A percentile compares a stretch with the other conserved stretches of the same genome.
Evolutionary conservation across 352 stramenopile genomes (phyloP).

Genomic region (Aphanomyces cochlioides): DNA sequence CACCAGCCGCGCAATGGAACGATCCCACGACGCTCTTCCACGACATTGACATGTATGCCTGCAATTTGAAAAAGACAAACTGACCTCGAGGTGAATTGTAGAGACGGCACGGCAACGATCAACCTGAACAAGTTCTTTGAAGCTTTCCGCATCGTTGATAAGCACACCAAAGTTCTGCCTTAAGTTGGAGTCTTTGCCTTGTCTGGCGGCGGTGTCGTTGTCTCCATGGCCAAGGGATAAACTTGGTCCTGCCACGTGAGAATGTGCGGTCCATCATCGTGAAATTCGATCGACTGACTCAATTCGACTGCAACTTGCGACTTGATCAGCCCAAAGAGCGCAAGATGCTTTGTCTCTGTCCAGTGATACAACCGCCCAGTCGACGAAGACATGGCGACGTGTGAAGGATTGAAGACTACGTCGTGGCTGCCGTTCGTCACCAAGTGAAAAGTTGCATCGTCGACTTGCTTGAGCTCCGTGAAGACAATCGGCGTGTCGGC

Average conservation of each 20-base stretch:
- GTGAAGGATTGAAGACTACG: conserved; percentile 51
- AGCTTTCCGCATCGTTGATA: background rate
- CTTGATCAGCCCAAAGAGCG: conserved; percentile 48
- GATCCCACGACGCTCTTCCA: conserved; percentile 18
- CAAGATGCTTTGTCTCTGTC: conserved; percentile 48
- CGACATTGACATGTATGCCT: conserved; percentile 20
- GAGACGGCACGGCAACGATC: background rate
- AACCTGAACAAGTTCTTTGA: conserved; percentile 2
- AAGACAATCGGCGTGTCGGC: conserved; percentile 75
- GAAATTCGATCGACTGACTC: conserved; percentile 50
- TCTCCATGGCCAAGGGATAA: background rate
- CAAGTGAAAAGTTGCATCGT: conserved; percentile 43
- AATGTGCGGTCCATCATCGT: conserved; percentile 33
- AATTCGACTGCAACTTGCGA: conserved; percentile 78
- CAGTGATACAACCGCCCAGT: conserved; percentile 74
- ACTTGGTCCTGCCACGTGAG: background rate
- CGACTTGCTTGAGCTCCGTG: conserved; percentile 46
- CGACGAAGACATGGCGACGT: conserved; percentile 55
- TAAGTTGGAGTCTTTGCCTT: conserved; percentile 1
- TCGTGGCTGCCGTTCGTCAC: conserved; percentile 56
- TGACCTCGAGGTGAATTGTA: background rate
- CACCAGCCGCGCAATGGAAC: conserved; percentile 2
- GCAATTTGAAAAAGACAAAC: no score
- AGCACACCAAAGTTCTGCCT: background rate
- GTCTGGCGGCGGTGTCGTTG: background rate